Evolutionary conservation across 1,139 yeast genomes (phyloP).

Genomic region (Kurtzmaniella natalensis): DNA sequence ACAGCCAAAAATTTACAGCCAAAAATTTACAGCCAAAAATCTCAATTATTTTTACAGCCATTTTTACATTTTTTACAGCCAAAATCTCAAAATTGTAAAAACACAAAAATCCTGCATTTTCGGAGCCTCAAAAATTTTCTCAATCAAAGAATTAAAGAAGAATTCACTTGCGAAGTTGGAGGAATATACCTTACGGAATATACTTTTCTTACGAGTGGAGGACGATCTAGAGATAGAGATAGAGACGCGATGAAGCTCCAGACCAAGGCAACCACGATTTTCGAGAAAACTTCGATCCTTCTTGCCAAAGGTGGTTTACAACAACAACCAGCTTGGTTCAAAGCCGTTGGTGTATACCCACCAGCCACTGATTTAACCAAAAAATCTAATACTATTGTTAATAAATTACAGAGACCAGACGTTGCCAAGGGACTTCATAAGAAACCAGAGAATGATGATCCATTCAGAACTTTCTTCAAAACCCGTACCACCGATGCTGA

Average conservation of each 20-base stretch:
- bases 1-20: too few relatives aligned
- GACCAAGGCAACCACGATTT: conserved; percentile 62
- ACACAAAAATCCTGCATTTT: too few relatives aligned
- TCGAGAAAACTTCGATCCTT: conserved; percentile 73
- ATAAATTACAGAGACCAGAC: conserved; percentile 21
- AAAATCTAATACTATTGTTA: conserved; percentile 32
- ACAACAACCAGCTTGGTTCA: conserved; percentile 81
- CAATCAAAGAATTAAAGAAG: too few relatives aligned
- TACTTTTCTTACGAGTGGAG: too few relatives aligned
- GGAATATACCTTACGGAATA: too few relatives aligned
- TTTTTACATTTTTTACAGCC: too few relatives aligned
- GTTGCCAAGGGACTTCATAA: conserved; percentile 24
- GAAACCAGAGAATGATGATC: conserved; percentile 7
- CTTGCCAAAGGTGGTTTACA: conserved; percentile 60
- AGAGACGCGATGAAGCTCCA: conserved; percentile 81
- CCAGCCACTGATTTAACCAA: conserved; percentile 63
- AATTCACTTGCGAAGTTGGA: too few relatives aligned
- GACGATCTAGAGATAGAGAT: too few relatives aligned
- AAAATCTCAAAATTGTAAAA: too few relatives aligned
- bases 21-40: too few relatives aligned
- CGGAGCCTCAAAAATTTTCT: too few relatives aligned
- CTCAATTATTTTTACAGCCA: too few relatives aligned
- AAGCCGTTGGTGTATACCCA: conserved; percentile 75
- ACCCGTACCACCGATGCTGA: conserved; percentile 42
- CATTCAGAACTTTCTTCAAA: conserved; percentile 26